Conservation (phyloP, 169 alveolate species). For the Hepatocystis sp. region DNA sequence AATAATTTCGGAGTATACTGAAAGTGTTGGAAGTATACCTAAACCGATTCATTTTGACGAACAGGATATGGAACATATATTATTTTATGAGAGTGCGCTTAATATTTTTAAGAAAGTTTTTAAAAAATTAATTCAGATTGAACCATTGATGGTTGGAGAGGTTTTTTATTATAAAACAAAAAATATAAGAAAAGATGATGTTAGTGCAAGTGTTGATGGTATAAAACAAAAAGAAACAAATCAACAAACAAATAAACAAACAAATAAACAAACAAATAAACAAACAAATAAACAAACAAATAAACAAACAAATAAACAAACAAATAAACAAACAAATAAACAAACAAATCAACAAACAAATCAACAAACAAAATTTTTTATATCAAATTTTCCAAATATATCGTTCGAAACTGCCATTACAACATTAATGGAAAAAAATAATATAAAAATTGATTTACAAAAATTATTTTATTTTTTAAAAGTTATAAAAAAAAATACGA, state of each 20-base stretch:
- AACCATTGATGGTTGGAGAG: not conserved
- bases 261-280: no score
- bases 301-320: not conserved
- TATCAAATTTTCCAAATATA: no score
- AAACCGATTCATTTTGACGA: constrained; percentile 31
- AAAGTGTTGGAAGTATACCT: constrained; percentile 23
- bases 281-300: no score
- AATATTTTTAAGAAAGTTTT: constrained; percentile 21
- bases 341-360: not conserved
- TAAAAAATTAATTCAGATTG: constrained; percentile 11
- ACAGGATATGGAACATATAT: constrained; percentile 20
- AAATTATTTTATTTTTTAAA: constrained; percentile 37
- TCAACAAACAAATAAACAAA: no score
- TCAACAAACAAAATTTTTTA: no score
- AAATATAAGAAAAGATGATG: no score
- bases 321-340: not conserved
- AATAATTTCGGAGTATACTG: constrained; percentile 25
- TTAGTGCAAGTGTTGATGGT: no score
- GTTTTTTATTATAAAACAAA: constrained; percentile 33
- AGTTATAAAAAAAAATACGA: constrained; percentile 34
- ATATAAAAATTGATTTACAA: constrained; percentile 23
- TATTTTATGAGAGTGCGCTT: constrained; percentile 38
- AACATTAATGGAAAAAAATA: constrained; percentile 20
- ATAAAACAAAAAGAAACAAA: no score
- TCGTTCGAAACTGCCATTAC: constrained; percentile 19